Percentiles rank a stretch among this genome's conserved stretches.
These are phyloP conservation scores for Sporopachydermia lactativora DNA, from an alignment of 805 yeast genomes.

Conservation along the genomic window DNA sequence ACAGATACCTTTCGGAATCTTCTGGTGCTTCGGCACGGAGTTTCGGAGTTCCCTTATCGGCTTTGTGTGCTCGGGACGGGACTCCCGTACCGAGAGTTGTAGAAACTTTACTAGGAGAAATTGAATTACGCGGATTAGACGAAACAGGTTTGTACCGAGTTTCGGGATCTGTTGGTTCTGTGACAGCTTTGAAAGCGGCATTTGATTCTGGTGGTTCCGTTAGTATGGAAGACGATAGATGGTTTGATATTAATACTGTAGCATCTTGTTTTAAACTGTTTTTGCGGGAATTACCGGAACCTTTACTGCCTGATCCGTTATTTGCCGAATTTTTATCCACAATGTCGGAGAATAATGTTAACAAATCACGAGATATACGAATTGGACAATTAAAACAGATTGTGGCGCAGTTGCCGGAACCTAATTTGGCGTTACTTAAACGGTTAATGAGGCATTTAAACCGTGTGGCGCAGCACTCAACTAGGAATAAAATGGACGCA, in stretches of 20 bases:
- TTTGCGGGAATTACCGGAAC: constrained; percentile 78
- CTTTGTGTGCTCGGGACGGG: constrained; percentile 61
- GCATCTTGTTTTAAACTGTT: constrained; percentile 81
- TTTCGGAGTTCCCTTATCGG: constrained; percentile 77
- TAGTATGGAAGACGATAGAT: constrained; percentile 36
- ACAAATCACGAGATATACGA: neutral
- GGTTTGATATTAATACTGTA: constrained; percentile 74
- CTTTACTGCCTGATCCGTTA: constrained; percentile 54
- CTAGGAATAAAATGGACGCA: constrained; percentile 72
- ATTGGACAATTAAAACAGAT: constrained; percentile 17
- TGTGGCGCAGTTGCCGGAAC: constrained; percentile 37
- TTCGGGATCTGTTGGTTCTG: constrained; percentile 48
- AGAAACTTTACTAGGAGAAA: constrained; percentile 50
- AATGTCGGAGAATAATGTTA: constrained; percentile 11
- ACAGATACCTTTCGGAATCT: constrained; percentile 27
- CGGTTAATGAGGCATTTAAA: constrained; percentile 56
- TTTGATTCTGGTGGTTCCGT: constrained; percentile 35
- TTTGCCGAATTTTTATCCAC: constrained; percentile 39
- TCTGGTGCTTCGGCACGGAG: constrained; percentile 33
- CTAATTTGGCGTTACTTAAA: constrained; percentile 55
- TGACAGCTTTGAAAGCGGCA: constrained; percentile 36
- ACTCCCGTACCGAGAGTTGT: constrained; percentile 51
- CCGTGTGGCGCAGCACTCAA: constrained; percentile 51
- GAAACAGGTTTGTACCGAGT: constrained; percentile 84
- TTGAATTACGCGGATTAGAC: constrained; percentile 77